Evolutionary conservation across 345 rosid genomes (phyloP).

Genomic region (Noccaea caerulescens): DNA sequence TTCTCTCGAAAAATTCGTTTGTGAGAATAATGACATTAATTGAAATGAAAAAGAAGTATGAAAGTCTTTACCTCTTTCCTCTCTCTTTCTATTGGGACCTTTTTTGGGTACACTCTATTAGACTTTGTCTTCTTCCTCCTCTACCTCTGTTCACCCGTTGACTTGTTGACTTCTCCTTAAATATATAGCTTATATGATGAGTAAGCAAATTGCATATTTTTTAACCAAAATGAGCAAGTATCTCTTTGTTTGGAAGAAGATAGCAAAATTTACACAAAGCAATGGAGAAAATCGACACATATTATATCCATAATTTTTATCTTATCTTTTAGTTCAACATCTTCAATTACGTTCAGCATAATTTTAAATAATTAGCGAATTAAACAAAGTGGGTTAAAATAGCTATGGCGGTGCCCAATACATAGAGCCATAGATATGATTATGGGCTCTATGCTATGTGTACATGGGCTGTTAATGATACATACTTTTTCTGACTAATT

Average conservation of each 20-base stretch:
- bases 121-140: conserved; percentile 38
- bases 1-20: conserved; percentile 18
- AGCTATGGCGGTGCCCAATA: conserved; percentile 5
- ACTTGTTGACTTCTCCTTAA: conserved; percentile 36
- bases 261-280: background rate
- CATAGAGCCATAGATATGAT: too few species aligned
- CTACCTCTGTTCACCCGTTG: conserved; percentile 31
- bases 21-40: background rate
- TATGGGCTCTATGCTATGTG: conserved; percentile 2
- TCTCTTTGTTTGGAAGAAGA: background rate
- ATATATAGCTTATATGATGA: background rate
- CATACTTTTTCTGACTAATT: background rate
- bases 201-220: background rate
- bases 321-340: background rate
- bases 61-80: conserved; percentile 15
- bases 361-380: too few species aligned
- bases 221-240: background rate
- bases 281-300: too few species aligned
- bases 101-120: conserved; percentile 26
- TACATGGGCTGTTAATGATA: background rate
- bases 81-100: conserved; percentile 20
- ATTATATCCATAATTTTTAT: background rate
- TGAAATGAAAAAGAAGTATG: conserved; percentile 18
- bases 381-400: background rate
- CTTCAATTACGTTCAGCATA: too few species aligned